These are phyloP conservation scores for Xylaria sp. DNA, from an alignment of 2,329 filamentous ascomycete genomes.

Conservation along the genomic window DNA sequence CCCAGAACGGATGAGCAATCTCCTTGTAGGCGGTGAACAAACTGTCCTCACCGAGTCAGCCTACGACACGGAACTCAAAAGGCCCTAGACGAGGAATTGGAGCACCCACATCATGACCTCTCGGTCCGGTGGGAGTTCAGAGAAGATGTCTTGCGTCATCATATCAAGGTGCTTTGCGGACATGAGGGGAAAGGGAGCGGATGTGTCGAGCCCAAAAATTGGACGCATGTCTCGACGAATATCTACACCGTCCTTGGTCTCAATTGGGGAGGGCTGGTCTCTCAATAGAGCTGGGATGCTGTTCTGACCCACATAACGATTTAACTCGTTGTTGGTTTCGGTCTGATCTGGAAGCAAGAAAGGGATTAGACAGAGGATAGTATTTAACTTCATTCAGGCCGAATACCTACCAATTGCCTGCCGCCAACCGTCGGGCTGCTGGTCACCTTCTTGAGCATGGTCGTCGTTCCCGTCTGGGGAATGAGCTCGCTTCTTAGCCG, in stretches of 20 bases:
- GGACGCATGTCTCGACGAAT: constrained; percentile 73
- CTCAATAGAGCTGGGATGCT: constrained; percentile 73
- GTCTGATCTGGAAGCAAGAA: constrained; percentile 57
- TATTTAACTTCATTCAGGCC: not conserved
- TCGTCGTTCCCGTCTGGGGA: constrained; percentile 54
- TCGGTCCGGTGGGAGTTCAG: constrained; percentile 70
- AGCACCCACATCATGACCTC: constrained; percentile 72
- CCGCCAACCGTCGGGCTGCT: constrained; percentile 49
- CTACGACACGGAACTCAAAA: not conserved
- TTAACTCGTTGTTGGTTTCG: constrained; percentile 60
- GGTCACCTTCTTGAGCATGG: constrained; percentile 51
- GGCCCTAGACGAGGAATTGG: not conserved
- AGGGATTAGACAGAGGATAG: constrained; percentile 20
- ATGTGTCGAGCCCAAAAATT: constrained; percentile 72
- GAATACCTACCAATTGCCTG: constrained; percentile 46
- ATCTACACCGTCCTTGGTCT: constrained; percentile 63
- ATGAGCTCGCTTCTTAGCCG: constrained; percentile 55
- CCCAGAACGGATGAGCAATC: constrained; percentile 74
- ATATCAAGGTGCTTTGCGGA: constrained; percentile 69
- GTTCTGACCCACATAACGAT: constrained; percentile 73
- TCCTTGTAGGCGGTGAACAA: constrained; percentile 74
- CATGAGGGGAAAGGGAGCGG: constrained; percentile 74
- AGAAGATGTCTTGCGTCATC: constrained; percentile 68
- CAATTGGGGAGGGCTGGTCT: constrained; percentile 66
- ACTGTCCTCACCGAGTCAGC: constrained; percentile 50